These are phyloP conservation scores for Candida sp. DNA, from an alignment of 1,139 yeast genomes.

Conservation along the genomic window DNA sequence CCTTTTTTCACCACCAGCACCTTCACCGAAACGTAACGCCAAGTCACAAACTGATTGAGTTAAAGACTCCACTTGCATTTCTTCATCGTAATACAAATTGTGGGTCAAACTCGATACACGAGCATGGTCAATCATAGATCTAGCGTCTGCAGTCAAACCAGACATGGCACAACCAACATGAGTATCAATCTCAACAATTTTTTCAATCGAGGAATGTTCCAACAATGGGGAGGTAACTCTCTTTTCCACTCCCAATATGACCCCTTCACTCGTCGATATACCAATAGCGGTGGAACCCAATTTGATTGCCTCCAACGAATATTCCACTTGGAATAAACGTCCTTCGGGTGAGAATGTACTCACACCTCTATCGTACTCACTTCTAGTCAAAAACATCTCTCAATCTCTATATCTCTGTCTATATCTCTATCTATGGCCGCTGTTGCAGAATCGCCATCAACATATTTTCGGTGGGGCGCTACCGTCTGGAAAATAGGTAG, in stretches of 20 bases:
- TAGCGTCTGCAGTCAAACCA: conserved; percentile 97
- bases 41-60: conserved; percentile 97
- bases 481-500: neutral
- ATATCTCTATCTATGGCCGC: neutral
- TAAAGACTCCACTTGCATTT: conserved; percentile 87
- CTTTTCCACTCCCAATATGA: conserved; percentile 94
- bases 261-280: conserved; percentile 95
- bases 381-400: conserved; percentile 91
- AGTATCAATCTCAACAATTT: conserved; percentile 89
- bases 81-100: conserved; percentile 86
- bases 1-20: conserved; percentile 96
- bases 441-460: neutral
- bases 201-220: conserved; percentile 92
- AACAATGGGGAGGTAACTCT: conserved; percentile 91
- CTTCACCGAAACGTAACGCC: conserved; percentile 97
- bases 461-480: neutral
- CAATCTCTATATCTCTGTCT: neutral
- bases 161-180: conserved; percentile 99
- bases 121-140: conserved; percentile 98
- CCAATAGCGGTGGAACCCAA: conserved; percentile 99
- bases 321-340: conserved; percentile 96
- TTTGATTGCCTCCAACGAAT: conserved; percentile 96
- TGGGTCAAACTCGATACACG: conserved; percentile 90
- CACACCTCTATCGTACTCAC: conserved; percentile 99
- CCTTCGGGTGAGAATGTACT: conserved; percentile 99